These are phyloP conservation scores for Kwoniella bestiolae DNA, from an alignment of 768 basidiomycete species.

Conservation along the genomic window DNA sequence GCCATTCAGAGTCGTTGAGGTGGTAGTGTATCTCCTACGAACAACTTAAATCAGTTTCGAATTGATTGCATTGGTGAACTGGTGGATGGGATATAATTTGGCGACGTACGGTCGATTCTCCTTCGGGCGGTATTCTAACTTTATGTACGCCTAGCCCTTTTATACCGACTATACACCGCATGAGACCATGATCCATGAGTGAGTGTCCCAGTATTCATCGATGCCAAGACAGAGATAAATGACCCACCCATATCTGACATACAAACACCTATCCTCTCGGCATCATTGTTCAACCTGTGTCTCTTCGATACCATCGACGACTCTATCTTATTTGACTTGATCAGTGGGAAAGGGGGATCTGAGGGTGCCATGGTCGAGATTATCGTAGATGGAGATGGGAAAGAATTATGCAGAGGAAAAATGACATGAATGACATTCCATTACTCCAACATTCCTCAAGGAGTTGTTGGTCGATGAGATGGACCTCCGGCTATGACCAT, in stretches of 20 bases:
- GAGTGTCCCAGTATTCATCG: not conserved
- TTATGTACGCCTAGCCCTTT: constrained; percentile 18
- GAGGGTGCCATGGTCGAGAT: not conserved
- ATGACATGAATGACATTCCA: no score
- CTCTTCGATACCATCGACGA: constrained; percentile 4
- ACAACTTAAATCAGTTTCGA: not conserved
- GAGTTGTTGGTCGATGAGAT: not conserved
- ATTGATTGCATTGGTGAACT: not conserved
- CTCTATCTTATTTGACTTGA: constrained; percentile 8
- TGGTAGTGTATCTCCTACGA: constrained; percentile 30
- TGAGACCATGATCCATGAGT: not conserved
- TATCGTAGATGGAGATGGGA: not conserved
- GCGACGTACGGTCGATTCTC: constrained; percentile 17
- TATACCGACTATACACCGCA: constrained; percentile 10
- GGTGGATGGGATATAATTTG: not conserved
- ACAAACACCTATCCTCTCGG: constrained; percentile 10
- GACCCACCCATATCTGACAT: constrained; percentile 21
- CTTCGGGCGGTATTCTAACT: constrained; percentile 1
- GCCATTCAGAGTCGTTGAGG: constrained; percentile 29
- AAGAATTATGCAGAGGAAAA: not conserved
- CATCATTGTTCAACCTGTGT: constrained; percentile 13
- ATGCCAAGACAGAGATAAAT: not conserved
- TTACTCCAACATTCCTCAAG: no score
- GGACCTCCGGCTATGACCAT: not conserved
- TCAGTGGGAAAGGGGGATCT: constrained; percentile 1